These are phyloP conservation scores for Carex kokanica DNA, from an alignment of 176 grass and related monocot species.

Conservation along the genomic window DNA sequence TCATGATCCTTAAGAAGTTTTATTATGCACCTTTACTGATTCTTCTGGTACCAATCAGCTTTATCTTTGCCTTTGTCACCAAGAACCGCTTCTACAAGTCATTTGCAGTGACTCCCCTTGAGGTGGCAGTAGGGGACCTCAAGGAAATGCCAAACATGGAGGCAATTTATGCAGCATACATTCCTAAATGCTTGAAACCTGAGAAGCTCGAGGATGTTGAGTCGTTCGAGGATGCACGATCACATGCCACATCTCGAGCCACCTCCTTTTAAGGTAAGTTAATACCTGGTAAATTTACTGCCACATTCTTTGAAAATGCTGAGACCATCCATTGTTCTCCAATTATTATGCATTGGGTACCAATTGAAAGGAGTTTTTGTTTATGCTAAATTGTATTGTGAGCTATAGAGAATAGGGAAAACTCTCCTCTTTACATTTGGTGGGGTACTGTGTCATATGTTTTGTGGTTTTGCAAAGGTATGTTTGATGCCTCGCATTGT, in stretches of 20 bases:
- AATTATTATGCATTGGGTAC: background rate
- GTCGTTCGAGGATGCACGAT: slow-evolving; percentile 60
- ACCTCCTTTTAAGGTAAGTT: slow-evolving; percentile 49
- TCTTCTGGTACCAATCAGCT: slow-evolving; percentile 44
- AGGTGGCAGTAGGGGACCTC: slow-evolving; percentile 38
- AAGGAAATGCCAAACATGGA: slow-evolving; percentile 72
- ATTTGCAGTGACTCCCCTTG: slow-evolving; percentile 60
- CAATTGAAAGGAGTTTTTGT: background rate
- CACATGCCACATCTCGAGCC: slow-evolving; percentile 43
- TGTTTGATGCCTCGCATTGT: background rate
- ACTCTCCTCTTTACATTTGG: background rate
- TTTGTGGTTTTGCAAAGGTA: background rate
- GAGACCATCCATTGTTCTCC: background rate
- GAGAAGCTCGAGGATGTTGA: slow-evolving; percentile 76
- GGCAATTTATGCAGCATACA: slow-evolving; percentile 54
- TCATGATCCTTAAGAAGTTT: slow-evolving; percentile 46
- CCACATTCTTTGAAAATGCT: background rate
- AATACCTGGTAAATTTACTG: background rate
- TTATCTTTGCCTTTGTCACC: slow-evolving; percentile 54
- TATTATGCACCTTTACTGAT: background rate
- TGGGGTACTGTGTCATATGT: background rate
- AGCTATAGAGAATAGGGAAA: background rate
- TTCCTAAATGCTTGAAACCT: slow-evolving; percentile 57
- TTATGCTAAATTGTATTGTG: background rate
- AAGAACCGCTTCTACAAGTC: slow-evolving; percentile 62